Percentiles rank a stretch among this genome's conserved stretches.
phyloP scores from a whole-genome alignment of 306 rosid genomes.

The Boehmeria nivea region DNA sequence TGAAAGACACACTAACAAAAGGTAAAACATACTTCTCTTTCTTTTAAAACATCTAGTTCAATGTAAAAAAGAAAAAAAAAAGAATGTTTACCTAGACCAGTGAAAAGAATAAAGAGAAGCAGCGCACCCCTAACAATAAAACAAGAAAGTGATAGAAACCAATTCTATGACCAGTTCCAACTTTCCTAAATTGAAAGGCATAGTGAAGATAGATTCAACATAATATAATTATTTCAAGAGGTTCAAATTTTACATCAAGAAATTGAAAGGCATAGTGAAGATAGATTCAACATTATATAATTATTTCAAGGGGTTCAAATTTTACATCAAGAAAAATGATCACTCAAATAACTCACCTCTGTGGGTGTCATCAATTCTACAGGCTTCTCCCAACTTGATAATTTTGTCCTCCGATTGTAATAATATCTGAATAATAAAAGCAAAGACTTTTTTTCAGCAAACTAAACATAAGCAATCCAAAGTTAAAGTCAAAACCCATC shows the following conservation, averaged over 20 bases:
- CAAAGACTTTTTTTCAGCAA: background rate
- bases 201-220: slow-evolving; percentile 22
- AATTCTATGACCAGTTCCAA: too few species aligned
- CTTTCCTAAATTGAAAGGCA: too few species aligned
- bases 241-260: slow-evolving; percentile 1
- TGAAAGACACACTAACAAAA: too few species aligned
- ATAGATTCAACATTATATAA: slow-evolving; percentile 17
- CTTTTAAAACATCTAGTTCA: too few species aligned
- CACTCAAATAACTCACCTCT: slow-evolving; percentile 66
- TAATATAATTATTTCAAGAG: slow-evolving; percentile 19
- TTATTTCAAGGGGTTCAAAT: slow-evolving; percentile 18
- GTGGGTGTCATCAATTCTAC: slow-evolving; percentile 75
- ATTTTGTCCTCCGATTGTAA: slow-evolving; percentile 69
- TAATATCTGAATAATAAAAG: slow-evolving; percentile 53
- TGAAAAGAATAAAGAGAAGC: too few species aligned
- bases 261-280: background rate
- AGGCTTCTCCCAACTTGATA: slow-evolving; percentile 96
- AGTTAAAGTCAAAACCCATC: background rate
- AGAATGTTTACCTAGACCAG: too few species aligned
- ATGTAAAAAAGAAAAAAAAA: too few species aligned
- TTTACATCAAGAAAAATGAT: slow-evolving; percentile 18
- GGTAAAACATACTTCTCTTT: too few species aligned
- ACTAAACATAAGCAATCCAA: background rate
- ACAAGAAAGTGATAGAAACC: too few species aligned
- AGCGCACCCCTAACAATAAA: too few species aligned